phyloP scores from a whole-genome alignment of 2,329 filamentous ascomycete species.

The Hypocrella siamensis region DNA sequence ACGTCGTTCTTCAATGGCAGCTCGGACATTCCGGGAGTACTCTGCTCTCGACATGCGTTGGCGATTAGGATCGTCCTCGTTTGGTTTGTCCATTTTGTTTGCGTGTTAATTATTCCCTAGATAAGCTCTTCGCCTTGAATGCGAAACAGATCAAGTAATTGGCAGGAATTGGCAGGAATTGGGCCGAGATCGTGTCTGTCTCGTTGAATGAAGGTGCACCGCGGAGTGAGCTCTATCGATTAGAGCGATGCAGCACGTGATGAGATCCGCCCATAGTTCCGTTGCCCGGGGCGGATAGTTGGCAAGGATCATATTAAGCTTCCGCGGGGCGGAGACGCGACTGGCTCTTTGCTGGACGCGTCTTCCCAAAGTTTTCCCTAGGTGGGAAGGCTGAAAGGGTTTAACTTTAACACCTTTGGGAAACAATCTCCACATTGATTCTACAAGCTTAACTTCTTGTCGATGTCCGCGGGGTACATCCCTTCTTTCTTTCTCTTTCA shows the following conservation, averaged over 20 bases:
- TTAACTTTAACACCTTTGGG: background rate
- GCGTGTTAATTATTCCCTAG: background rate
- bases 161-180: too few species aligned
- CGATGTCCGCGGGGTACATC: background rate
- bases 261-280: too few species aligned
- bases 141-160: too few species aligned
- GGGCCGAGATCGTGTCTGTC: too few species aligned
- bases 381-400: background rate
- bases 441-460: background rate
- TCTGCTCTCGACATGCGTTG: conserved; percentile 7
- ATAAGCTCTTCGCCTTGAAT: too few species aligned
- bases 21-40: conserved; percentile 10
- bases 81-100: conserved; percentile 7
- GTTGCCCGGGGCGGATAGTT: too few species aligned
- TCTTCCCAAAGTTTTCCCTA: background rate
- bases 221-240: too few species aligned
- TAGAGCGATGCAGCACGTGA: too few species aligned
- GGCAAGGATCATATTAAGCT: too few species aligned
- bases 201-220: too few species aligned
- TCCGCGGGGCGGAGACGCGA: too few species aligned
- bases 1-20: conserved; percentile 17
- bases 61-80: conserved; percentile 12
- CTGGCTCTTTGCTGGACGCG: conserved; percentile 1
- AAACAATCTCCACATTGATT: background rate
- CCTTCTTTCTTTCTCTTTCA: background rate